Base-by-base conservation (phyloP, 2,329 filamentous ascomycete genomes). In the Exophiala mesophila region DNA sequence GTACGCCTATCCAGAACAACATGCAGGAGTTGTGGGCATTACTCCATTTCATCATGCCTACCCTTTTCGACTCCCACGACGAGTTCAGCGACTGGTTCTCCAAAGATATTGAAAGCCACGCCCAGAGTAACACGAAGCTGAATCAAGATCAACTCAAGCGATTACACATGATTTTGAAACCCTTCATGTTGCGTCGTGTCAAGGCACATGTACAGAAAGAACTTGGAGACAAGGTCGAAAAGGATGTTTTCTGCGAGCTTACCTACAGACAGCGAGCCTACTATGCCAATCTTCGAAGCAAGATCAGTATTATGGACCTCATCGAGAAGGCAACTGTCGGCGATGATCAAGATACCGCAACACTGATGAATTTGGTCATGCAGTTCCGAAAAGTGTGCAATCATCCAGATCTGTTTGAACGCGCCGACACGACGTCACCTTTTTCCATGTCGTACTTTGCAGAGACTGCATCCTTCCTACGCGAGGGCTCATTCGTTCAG, bases 161-260 rank as follows among this genome's bases (percentile, higher is more conserved):
- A 68, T 71, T 98, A 56, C 92, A 98, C 65, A 95, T 97, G 89
- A 98, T 98, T 56, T 70, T 98, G 54, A 97, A 98, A 69, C 92
- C 92, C 0, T 98, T 98, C 73, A 98, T 98, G 92, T 79, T 98
- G 63, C 87, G 92, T 57, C 90, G 92, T 78, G 88, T 98, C 67
- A 98, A 98, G 80, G 97, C 97, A 71, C 90, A 98, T 63, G 92
- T 98, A 36, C 92, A 98, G 64, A 96, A 97, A 66, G 92, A 98
- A 64, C 80, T 98, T 36, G 92, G 92, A 34, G 92, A 98, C 77
- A 98, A 98, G 80, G 94, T 97, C 46, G 92, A 98, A 65, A 73
- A 88, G 49, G 92, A 98, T 58, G 79, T 98, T 45, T 97, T 90
- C 77, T 98, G 92, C 64, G 84, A 98, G 57, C 78, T 98, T 50